Conservation (phyloP, 2,329 filamentous ascomycete species). For the Fusarium caatingaense region DNA sequence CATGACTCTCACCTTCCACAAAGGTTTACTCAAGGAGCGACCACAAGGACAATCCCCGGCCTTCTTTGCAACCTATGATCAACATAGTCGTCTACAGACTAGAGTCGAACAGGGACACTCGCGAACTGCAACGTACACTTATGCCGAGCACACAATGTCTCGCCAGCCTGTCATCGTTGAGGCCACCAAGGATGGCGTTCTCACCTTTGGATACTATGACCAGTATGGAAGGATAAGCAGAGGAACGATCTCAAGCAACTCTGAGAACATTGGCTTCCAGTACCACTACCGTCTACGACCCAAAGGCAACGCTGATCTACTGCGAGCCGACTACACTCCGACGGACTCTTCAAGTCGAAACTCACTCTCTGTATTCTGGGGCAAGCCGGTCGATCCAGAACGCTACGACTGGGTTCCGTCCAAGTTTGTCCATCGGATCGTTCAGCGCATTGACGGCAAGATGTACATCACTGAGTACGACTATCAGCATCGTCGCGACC, state of each 20-base stretch:
- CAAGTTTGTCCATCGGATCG: constrained; percentile 22
- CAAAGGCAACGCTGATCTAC: constrained; percentile 27
- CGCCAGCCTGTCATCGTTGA: constrained; percentile 19
- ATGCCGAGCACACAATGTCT: constrained; percentile 14
- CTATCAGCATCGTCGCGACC: constrained; percentile 34
- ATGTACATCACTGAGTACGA: constrained; percentile 29
- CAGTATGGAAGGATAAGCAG: constrained; percentile 26
- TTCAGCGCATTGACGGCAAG: constrained; percentile 18
- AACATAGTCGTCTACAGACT: neutral
- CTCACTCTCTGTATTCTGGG: constrained; percentile 35
- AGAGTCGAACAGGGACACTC: neutral
- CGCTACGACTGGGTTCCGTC: constrained; percentile 35
- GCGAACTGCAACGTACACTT: constrained; percentile 16
- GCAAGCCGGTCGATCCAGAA: constrained; percentile 29
- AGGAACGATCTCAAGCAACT: constrained; percentile 7
- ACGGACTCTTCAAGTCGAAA: neutral
- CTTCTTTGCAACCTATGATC: constrained; percentile 1
- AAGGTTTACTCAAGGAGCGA: neutral
- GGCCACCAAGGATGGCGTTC: neutral
- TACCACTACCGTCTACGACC: constrained; percentile 28
- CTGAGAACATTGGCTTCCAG: constrained; percentile 23
- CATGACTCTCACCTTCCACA: constrained; percentile 4
- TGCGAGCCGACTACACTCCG: constrained; percentile 30
- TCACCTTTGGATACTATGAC: constrained; percentile 30
- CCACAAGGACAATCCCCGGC: neutral